Evolutionary conservation across 352 stramenopile genomes (phyloP).

Genomic region (Globisporangium camurandrum): DNA sequence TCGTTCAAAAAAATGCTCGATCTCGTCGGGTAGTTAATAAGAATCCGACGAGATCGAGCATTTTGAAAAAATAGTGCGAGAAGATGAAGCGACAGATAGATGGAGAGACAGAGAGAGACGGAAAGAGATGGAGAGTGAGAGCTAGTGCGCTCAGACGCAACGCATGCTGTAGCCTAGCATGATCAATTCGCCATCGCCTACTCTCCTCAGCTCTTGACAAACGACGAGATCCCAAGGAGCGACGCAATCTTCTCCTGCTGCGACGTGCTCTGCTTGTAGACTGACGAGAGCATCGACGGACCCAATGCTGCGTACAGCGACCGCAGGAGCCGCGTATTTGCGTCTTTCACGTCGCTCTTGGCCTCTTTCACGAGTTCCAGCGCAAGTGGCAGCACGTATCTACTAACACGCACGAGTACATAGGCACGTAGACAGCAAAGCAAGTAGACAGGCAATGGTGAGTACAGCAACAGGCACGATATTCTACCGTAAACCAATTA

Average conservation of each 20-base stretch:
- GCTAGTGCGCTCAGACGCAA: no score
- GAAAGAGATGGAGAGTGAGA: neutral
- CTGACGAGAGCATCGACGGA: slow-evolving; percentile 11
- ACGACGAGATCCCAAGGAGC: slow-evolving; percentile 26
- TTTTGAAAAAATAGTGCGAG: neutral
- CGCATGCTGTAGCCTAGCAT: neutral
- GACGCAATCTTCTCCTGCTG: slow-evolving; percentile 48
- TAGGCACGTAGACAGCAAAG: no score
- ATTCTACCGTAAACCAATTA: neutral
- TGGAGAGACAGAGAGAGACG: neutral
- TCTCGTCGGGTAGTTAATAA: neutral
- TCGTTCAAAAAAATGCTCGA: neutral
- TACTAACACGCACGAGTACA: slow-evolving; percentile 8
- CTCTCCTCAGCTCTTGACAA: neutral
- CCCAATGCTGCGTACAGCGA: slow-evolving; percentile 22
- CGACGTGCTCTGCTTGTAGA: slow-evolving; percentile 36
- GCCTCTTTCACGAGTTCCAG: slow-evolving; percentile 66
- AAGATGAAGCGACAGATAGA: no score
- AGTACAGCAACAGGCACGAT: neutral
- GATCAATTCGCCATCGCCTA: neutral
- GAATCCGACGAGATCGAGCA: neutral
- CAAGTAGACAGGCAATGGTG: neutral
- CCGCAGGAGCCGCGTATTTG: slow-evolving; percentile 33
- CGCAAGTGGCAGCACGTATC: slow-evolving; percentile 64
- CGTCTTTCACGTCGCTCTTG: slow-evolving; percentile 61